Evolutionary conservation across 805 yeast species (phyloP), one percentile per base, ranked within the genome.

Genomic region (Saccharomyces mikatae): DNA sequence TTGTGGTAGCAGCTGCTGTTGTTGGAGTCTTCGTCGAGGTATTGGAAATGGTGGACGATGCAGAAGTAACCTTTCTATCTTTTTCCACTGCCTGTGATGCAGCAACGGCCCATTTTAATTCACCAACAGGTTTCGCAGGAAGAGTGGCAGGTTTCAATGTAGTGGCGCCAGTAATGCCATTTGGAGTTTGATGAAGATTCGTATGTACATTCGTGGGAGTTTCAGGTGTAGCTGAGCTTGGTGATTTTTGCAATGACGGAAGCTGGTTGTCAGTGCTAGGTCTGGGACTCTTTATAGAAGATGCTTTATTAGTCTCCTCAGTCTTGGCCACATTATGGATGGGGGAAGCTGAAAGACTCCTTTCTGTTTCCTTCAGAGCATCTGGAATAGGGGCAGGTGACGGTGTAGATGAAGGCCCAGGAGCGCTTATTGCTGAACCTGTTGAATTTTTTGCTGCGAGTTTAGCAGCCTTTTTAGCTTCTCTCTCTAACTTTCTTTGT

Each of bases 71-170:
- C 46, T 63, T 62, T 47, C 62, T 62, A 21, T 63, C 66, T 47
- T 59, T 65, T 46, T 67, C 67, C 13, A 63, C 56, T 46, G 60
- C 63, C 51, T 63, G 66, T 5, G 79, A 79, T 4, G 82, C 83
- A 4, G 82, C 82, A 2, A 77, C 75, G 1, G 84, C 75, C 83
- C 83, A 80, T 62, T 79, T 79, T 54, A 78, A 64, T 48, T 78
- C 80, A 13, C 81, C 81, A 4, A 74, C 76, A 1, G 83, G 82
- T 60, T 77, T 79, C 2, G 76, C 67, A 1, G 84, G 83, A 1
- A 80, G 69, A 1, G 79, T 69, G 2, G 83, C 83, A 1, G 84
- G 84, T 63, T 79, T 80, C 49, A 80, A 56, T 6, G 70, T 66
- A 26, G 64, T 62, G 2, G 71, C 60, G 5, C 69, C 66, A 4